These are phyloP conservation scores for Aspergillus intermedius DNA, from an alignment of 2,329 filamentous ascomycete genomes.

Conservation along the genomic window DNA sequence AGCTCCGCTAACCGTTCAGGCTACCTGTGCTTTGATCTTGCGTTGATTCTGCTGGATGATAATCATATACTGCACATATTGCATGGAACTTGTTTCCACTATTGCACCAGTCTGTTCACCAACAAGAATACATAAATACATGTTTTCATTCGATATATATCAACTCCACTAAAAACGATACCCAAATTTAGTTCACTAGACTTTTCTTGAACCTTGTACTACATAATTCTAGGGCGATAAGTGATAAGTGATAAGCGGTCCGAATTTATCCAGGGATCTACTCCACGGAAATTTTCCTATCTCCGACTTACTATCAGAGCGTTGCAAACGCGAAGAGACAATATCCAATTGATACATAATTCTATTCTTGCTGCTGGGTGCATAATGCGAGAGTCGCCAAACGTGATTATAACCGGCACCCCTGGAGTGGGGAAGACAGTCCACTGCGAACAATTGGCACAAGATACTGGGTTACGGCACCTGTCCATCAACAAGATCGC, in stretches of 20 bases:
- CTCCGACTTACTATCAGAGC: not conserved
- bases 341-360: not conserved
- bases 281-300: constrained; percentile 1
- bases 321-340: not conserved
- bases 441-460: constrained; percentile 74
- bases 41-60: not conserved
- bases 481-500: constrained; percentile 85
- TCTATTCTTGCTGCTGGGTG: constrained; percentile 1
- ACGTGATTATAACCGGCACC: constrained; percentile 92
- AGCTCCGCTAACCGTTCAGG: constrained; percentile 3
- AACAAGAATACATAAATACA: too few relatives aligned
- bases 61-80: not conserved
- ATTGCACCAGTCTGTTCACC: too few relatives aligned
- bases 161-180: not conserved
- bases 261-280: not conserved
- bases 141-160: not conserved
- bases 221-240: not conserved
- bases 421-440: constrained; percentile 95
- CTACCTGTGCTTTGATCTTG: constrained; percentile 1
- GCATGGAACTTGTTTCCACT: too few relatives aligned
- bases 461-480: constrained; percentile 70
- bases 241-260: not conserved
- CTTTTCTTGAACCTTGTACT: not conserved
- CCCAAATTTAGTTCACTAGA: not conserved
- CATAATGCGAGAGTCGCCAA: constrained; percentile 52